phyloP scores from a whole-genome alignment of 768 basidiomycete species.

The Phanerochaete carnosa region DNA sequence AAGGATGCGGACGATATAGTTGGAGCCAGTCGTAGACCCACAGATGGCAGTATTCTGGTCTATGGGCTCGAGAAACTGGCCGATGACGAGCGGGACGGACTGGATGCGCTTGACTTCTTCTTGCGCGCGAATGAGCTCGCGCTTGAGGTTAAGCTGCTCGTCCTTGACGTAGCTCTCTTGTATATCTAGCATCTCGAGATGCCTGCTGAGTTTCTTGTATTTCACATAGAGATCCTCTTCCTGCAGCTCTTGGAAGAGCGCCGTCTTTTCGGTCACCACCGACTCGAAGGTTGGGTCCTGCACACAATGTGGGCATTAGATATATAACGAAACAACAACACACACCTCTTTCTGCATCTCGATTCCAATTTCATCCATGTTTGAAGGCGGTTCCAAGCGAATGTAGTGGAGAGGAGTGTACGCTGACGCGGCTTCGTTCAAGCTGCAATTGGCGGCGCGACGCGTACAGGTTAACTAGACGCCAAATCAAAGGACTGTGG shows the following conservation, averaged over 20 bases:
- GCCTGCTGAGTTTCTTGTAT: conserved; percentile 93
- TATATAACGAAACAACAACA: conserved; percentile 6
- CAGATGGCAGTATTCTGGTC: conserved; percentile 97
- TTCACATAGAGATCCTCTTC: conserved; percentile 93
- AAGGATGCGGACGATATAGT: conserved; percentile 96
- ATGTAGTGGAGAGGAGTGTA: conserved; percentile 7
- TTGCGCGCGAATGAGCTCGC: conserved; percentile 96
- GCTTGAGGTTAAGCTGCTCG: conserved; percentile 95
- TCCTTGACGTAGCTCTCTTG: conserved; percentile 98
- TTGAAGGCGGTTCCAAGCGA: conserved; percentile 18
- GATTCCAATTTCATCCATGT: conserved; percentile 90
- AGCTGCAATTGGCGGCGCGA: conserved; percentile 31
- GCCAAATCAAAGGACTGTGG: background rate
- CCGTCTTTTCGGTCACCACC: conserved; percentile 84
- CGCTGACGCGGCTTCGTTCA: conserved; percentile 28
- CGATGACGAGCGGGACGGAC: conserved; percentile 97
- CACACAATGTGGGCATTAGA: background rate
- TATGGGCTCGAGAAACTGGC: conserved; percentile 98
- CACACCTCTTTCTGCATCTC: conserved; percentile 77
- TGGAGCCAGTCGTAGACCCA: conserved; percentile 95
- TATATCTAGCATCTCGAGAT: conserved; percentile 92
- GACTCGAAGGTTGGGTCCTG: conserved; percentile 91
- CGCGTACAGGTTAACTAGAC: conserved; percentile 8
- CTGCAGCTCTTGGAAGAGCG: conserved; percentile 82
- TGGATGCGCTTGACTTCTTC: conserved; percentile 99